phyloP scores from a whole-genome alignment of 129 eudicot species.

The Arctium minus region DNA sequence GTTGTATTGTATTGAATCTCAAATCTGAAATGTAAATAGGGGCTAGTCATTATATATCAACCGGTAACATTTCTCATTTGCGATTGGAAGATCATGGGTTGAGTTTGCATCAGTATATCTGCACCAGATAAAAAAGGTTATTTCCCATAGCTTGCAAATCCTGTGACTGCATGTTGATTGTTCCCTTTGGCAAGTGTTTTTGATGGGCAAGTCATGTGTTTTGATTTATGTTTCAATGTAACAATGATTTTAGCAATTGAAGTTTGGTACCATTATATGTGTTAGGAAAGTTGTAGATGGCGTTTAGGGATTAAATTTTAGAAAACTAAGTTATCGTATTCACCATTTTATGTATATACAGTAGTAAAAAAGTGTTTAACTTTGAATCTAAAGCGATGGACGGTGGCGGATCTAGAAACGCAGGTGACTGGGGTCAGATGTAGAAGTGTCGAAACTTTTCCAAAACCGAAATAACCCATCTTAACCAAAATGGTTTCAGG shows the following conservation, averaged over 20 bases:
- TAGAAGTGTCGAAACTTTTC: no score
- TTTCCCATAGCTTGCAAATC: not conserved
- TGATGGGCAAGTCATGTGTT: not conserved
- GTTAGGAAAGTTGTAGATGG: no score
- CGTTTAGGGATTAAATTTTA: no score
- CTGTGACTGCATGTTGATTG: no score
- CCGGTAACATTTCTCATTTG: not conserved
- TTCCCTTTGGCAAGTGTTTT: not conserved
- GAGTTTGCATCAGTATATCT: not conserved
- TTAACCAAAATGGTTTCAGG: no score
- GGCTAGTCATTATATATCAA: not conserved
- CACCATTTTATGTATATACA: not conserved
- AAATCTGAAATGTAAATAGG: not conserved
- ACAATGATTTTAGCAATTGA: not conserved
- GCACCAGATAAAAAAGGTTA: not conserved
- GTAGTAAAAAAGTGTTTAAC: not conserved
- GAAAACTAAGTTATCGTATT: no score
- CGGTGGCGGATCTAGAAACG: no score
- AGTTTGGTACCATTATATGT: not conserved
- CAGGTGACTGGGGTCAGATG: no score
- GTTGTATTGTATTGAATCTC: not conserved
- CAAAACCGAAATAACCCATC: no score
- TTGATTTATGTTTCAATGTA: not conserved
- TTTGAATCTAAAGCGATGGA: not conserved
- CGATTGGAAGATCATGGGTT: not conserved